Conservation (phyloP, 352 stramenopile genomes). For the Globisporangium okanoganense region DNA sequence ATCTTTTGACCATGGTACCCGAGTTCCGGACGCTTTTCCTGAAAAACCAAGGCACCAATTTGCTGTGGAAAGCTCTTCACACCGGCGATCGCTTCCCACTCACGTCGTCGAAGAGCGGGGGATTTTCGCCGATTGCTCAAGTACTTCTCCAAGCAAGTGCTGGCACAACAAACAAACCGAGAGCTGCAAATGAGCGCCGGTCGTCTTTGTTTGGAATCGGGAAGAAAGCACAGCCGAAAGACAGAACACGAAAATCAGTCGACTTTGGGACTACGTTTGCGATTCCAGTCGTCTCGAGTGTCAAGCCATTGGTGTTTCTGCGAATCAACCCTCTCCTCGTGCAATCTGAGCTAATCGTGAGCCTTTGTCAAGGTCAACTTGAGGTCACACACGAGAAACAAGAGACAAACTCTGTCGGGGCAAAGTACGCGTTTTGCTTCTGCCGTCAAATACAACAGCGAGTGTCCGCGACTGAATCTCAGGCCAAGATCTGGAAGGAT, state of each 20-base stretch:
- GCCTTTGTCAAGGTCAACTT: conserved; percentile 6
- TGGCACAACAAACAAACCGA: neutral
- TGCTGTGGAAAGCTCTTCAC: conserved; percentile 53
- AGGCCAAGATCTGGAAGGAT: neutral
- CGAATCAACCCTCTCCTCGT: conserved; percentile 15
- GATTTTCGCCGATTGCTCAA: conserved; percentile 10
- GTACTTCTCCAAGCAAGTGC: conserved; percentile 5
- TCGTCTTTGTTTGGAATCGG: conserved; percentile 34
- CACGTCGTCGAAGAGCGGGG: neutral
- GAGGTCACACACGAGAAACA: conserved; percentile 5
- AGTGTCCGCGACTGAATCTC: neutral
- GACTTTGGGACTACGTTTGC: conserved; percentile 29
- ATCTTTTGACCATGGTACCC: conserved; percentile 28
- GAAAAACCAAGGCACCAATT: conserved; percentile 29
- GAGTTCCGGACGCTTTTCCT: conserved; percentile 43
- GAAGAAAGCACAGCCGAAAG: conserved; percentile 16
- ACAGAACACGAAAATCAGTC: conserved; percentile 20
- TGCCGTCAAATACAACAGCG: conserved; percentile 1
- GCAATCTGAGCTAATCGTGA: conserved; percentile 10
- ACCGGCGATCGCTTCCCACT: conserved; percentile 20
- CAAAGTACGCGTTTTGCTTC: conserved; percentile 15
- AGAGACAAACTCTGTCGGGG: conserved; percentile 12
- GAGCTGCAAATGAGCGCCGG: conserved; percentile 13
- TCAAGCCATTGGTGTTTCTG: conserved; percentile 17
- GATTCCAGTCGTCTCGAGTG: conserved; percentile 12